Conservation (phyloP, 2,329 filamentous ascomycete genomes). For the Nothophoma quercina region DNA sequence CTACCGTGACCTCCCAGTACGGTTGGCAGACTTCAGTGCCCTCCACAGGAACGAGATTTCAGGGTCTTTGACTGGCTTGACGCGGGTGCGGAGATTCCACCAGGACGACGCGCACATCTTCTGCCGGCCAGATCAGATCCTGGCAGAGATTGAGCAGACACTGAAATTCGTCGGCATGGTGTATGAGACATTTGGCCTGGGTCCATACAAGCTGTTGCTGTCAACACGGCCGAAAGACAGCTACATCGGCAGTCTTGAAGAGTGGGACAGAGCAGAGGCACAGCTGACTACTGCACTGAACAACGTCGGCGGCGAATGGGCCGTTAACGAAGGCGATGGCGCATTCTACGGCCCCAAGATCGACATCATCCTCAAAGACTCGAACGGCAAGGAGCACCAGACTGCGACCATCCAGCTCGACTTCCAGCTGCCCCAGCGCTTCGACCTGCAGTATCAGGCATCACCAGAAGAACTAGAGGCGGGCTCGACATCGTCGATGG, state of each 20-base stretch:
- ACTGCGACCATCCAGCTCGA: constrained; percentile 89
- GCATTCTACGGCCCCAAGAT: constrained; percentile 95
- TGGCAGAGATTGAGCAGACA: constrained; percentile 75
- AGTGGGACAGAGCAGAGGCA: constrained; percentile 73
- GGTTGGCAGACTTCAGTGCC: constrained; percentile 86
- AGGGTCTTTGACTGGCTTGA: constrained; percentile 80
- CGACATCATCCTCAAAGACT: constrained; percentile 81
- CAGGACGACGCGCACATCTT: constrained; percentile 94
- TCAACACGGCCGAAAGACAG: constrained; percentile 80
- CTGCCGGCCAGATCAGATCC: constrained; percentile 78
- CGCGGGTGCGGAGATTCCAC: constrained; percentile 84
- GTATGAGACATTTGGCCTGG: constrained; percentile 74
- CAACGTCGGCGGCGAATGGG: constrained; percentile 72
- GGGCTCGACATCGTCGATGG: constrained; percentile 56
- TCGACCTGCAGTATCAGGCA: constrained; percentile 76
- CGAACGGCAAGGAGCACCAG: constrained; percentile 81
- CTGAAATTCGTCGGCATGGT: constrained; percentile 77
- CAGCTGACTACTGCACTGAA: constrained; percentile 71
- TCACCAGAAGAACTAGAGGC: constrained; percentile 70
- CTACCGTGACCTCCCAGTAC: constrained; percentile 81
- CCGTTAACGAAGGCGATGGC: constrained; percentile 79
- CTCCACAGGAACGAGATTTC: constrained; percentile 88
- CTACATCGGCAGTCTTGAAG: constrained; percentile 76
- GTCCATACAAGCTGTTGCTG: constrained; percentile 76
- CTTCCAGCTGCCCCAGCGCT: constrained; percentile 86